A percentile compares a stretch with the other conserved stretches of the same genome.
Conservation (phyloP, 2,329 filamentous ascomycete species). For the Hypoxylon sp. region DNA sequence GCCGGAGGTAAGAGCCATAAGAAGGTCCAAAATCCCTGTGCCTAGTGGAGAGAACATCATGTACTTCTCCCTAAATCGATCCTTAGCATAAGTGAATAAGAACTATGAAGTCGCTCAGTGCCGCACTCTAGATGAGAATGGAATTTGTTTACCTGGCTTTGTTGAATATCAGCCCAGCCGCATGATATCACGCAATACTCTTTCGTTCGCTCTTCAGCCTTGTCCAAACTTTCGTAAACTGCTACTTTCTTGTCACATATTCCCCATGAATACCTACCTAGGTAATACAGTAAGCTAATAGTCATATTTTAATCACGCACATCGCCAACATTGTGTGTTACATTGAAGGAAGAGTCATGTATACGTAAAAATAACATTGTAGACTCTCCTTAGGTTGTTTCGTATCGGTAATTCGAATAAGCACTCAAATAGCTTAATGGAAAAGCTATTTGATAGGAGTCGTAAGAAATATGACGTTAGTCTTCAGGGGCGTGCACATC, state of each 20-base stretch:
- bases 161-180: neutral
- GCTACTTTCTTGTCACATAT: neutral
- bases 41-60: neutral
- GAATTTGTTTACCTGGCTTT: neutral
- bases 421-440: slow-evolving; percentile 1
- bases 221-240: neutral
- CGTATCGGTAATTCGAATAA: neutral
- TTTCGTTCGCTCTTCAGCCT: neutral
- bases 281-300: no score
- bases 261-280: no score
- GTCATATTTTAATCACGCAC: slow-evolving; percentile 3
- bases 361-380: neutral
- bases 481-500: slow-evolving; percentile 8
- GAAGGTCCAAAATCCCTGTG: neutral
- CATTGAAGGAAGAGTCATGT: slow-evolving; percentile 2
- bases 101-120: neutral
- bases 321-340: neutral
- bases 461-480: neutral
- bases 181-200: neutral
- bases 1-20: neutral
- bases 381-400: neutral
- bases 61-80: neutral
- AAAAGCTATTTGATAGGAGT: neutral
- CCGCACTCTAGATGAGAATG: neutral
- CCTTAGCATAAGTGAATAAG: neutral